Conservation (phyloP, 1,139 yeast species). For the Hansenula anomala region DNA sequence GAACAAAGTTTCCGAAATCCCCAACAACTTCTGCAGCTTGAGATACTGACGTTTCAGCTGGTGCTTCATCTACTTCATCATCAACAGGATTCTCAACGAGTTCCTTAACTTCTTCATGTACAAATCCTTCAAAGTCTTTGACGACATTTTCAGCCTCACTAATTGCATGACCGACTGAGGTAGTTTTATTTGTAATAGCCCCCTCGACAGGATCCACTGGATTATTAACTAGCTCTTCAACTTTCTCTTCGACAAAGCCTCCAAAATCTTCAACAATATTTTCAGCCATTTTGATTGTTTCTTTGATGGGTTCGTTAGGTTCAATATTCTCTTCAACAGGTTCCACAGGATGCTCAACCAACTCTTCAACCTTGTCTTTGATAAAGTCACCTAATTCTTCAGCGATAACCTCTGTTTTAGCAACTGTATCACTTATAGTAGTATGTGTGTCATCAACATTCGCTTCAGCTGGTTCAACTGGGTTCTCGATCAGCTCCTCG, state of each 20-base stretch:
- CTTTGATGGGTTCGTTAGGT: too few relatives aligned
- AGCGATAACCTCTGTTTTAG: too few relatives aligned
- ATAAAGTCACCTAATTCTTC: slow-evolving; percentile 3
- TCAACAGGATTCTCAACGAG: background rate
- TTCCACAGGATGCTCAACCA: background rate
- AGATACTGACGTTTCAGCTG: too few relatives aligned
- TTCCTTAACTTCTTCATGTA: slow-evolving; percentile 1
- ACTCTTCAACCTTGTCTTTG: slow-evolving; percentile 3
- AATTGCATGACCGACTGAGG: too few relatives aligned
- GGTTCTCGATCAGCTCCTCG: background rate
- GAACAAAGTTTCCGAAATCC: too few relatives aligned
- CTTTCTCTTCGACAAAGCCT: slow-evolving; percentile 1
- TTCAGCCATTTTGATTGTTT: too few relatives aligned
- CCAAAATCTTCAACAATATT: slow-evolving; percentile 2
- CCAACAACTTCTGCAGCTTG: too few relatives aligned
- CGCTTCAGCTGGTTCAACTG: background rate
- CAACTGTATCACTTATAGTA: too few relatives aligned
- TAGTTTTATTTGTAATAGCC: too few relatives aligned
- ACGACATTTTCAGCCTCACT: too few relatives aligned
- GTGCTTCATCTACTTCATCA: background rate
- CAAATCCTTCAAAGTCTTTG: background rate
- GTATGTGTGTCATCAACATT: too few relatives aligned
- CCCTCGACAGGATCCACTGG: background rate
- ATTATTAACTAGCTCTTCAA: slow-evolving; percentile 1
- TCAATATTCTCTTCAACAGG: background rate